phyloP scores from a whole-genome alignment of 129 eudicot species.

The Pittosporum tobira region DNA sequence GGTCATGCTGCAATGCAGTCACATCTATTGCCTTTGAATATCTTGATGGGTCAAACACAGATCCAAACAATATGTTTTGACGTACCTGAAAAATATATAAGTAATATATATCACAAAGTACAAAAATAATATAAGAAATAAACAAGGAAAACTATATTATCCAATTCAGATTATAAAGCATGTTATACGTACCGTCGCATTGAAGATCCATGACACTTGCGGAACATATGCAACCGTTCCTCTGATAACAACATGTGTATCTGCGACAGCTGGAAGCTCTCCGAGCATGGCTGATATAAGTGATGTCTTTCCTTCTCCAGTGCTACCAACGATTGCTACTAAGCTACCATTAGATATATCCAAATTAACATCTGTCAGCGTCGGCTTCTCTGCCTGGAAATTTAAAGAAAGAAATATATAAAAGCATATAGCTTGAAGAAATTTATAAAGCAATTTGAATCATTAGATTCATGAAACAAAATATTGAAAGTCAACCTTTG shows the following conservation, averaged over 20 bases:
- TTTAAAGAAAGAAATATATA: neutral
- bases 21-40: slow-evolving; percentile 71
- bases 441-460: neutral
- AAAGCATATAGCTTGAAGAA: neutral
- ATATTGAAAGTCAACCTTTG: slow-evolving; percentile 57
- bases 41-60: slow-evolving; percentile 46
- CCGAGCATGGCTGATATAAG: slow-evolving; percentile 95
- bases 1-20: slow-evolving; percentile 71
- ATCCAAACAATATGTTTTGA: slow-evolving; percentile 89
- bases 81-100: slow-evolving; percentile 61
- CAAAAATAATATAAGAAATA: neutral
- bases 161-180: neutral
- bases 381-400: slow-evolving; percentile 66
- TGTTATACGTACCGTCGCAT: slow-evolving; percentile 67
- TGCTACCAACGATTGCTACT: slow-evolving; percentile 85
- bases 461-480: too few species aligned
- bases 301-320: slow-evolving; percentile 98
- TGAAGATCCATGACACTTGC: slow-evolving; percentile 94
- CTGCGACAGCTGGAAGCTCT: slow-evolving; percentile 72
- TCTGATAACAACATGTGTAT: slow-evolving; percentile 60
- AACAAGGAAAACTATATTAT: neutral
- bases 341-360: slow-evolving; percentile 73
- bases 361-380: slow-evolving; percentile 60
- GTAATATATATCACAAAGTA: neutral
- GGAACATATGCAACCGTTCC: slow-evolving; percentile 96